phyloP scores from a whole-genome alignment of 306 rosid genomes.

The Hippophae tibetana region DNA sequence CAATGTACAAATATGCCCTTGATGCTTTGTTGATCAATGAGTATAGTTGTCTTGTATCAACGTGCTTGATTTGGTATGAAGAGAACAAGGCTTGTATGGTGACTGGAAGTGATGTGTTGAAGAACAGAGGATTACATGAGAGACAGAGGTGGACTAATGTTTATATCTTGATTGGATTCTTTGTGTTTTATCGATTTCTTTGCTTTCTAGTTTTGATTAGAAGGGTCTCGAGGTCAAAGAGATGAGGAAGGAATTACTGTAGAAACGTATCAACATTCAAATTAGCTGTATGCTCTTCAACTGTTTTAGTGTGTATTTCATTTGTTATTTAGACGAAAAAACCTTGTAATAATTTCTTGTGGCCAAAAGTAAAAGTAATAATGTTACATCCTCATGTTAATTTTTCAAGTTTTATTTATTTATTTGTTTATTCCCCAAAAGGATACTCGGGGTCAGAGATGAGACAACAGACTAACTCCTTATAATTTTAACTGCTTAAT shows the following conservation, averaged over 20 bases:
- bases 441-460: no score
- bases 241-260: conserved; percentile 12
- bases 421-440: no score
- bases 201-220: conserved; percentile 69
- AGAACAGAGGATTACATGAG: conserved; percentile 52
- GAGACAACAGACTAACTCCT: no score
- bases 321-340: no score
- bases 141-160: conserved; percentile 66
- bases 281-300: background rate
- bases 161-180: conserved; percentile 64
- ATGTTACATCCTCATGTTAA: no score
- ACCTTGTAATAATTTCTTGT: no score
- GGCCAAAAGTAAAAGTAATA: no score
- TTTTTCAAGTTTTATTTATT: no score
- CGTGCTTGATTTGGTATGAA: conserved; percentile 67
- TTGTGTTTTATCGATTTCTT: conserved; percentile 67
- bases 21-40: conserved; percentile 83
- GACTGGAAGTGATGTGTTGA: conserved; percentile 60
- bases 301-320: no score
- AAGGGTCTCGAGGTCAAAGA: conserved; percentile 75
- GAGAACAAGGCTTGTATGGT: conserved; percentile 59
- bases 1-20: conserved; percentile 86
- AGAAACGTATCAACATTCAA: background rate
- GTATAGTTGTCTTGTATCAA: conserved; percentile 55
- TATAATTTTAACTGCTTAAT: no score